Conservation (phyloP, 2,329 filamentous ascomycete species). For the Gnomoniopsis sp. region DNA sequence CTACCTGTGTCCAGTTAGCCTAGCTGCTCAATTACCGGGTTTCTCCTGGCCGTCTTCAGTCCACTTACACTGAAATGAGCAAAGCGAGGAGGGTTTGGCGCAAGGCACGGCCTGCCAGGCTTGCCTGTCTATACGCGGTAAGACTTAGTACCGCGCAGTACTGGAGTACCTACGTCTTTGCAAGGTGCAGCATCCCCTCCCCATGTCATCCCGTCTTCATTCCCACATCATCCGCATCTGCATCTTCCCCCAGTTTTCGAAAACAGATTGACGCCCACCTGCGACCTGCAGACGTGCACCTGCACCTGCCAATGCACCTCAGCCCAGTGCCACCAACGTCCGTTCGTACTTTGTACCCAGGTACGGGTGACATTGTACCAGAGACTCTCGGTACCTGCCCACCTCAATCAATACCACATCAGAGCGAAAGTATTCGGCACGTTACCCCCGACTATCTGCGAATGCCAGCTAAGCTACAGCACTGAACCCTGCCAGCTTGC, state of each 20-base stretch:
- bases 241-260: slow-evolving; percentile 2
- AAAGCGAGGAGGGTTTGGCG: no score
- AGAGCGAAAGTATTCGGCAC: no score
- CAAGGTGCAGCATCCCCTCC: no score
- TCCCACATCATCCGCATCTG: slow-evolving; percentile 15
- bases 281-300: no score
- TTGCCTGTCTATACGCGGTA: not conserved
- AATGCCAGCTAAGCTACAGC: not conserved
- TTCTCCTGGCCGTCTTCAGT: not conserved
- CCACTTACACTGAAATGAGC: not conserved
- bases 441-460: no score
- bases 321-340: slow-evolving; percentile 5
- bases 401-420: no score
- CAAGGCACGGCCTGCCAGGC: no score
- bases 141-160: no score
- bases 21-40: not conserved
- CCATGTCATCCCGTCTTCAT: slow-evolving; percentile 4
- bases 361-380: not conserved
- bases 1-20: no score
- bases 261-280: slow-evolving; percentile 4
- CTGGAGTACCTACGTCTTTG: no score
- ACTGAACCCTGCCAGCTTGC: not conserved
- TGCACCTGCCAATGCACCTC: no score
- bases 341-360: not conserved
- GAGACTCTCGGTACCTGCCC: no score